Conservation (phyloP, 305 asterid species). For the Fraxinus xanthoxyloides region DNA sequence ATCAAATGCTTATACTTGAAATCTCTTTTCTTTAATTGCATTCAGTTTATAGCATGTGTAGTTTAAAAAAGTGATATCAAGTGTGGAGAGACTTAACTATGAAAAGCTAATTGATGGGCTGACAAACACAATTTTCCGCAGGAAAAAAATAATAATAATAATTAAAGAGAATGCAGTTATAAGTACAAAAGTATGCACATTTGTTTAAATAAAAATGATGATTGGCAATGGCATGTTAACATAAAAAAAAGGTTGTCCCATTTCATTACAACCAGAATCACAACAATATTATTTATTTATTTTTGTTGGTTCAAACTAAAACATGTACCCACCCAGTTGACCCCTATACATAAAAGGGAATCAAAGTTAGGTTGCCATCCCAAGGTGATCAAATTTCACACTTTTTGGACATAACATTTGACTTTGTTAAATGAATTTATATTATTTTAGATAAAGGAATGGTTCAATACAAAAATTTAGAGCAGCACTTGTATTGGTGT, state of each 20-base stretch:
- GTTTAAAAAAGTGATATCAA: neutral
- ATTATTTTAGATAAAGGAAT: neutral
- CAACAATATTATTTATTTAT: neutral
- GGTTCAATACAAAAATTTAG: neutral
- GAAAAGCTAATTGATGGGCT: constrained; percentile 5
- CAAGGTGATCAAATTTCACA: neutral
- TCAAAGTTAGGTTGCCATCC: neutral
- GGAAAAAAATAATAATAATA: neutral
- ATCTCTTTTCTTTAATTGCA: neutral
- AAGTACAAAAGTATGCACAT: constrained; percentile 3
- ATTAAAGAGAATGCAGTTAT: neutral
- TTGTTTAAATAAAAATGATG: constrained; percentile 13
- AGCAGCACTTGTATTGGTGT: too few species aligned
- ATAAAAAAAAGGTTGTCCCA: constrained; percentile 32
- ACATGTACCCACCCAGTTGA: neutral
- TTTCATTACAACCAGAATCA: constrained; percentile 27
- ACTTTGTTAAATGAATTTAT: neutral
- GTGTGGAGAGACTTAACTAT: neutral
- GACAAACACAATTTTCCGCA: constrained; percentile 17
- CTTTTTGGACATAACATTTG: neutral
- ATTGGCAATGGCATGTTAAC: constrained; percentile 8
- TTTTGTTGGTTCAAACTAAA: neutral
- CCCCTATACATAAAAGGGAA: neutral
- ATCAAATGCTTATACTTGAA: neutral
- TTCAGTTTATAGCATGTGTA: neutral